phyloP scores from a whole-genome alignment of 2,329 filamentous ascomycete species.

The Plectosphaerella sp. region DNA sequence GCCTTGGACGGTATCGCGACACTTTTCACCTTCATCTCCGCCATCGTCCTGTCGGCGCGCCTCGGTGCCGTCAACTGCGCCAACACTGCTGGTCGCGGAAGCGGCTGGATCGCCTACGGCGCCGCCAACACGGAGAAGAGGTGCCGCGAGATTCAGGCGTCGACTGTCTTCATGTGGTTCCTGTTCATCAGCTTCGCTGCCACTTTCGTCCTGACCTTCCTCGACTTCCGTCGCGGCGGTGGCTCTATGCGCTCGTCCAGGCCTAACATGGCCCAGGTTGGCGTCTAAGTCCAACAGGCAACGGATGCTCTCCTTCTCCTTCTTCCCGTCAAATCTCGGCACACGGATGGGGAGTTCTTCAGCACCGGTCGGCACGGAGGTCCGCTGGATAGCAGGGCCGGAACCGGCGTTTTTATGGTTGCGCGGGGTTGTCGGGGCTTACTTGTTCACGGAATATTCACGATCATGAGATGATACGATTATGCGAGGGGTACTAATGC shows the following conservation, averaged over 20 bases:
- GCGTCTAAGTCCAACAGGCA: conserved; percentile 29
- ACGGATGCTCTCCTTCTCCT: not conserved
- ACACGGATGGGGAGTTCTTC: too few species aligned
- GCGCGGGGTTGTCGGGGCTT: too few species aligned
- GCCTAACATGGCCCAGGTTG: conserved; percentile 55
- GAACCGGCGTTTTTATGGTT: too few species aligned
- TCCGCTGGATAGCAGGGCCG: too few species aligned
- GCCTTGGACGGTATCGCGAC: conserved; percentile 54
- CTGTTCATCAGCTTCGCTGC: conserved; percentile 60
- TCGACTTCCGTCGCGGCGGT: conserved; percentile 44
- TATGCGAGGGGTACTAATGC: too few species aligned
- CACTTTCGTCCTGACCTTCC: conserved; percentile 50
- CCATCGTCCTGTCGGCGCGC: conserved; percentile 66
- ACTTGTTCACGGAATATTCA: too few species aligned
- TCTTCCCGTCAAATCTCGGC: not conserved
- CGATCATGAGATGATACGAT: too few species aligned
- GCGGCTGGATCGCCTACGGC: conserved; percentile 59
- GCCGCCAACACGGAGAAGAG: conserved; percentile 55
- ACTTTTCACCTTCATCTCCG: conserved; percentile 67
- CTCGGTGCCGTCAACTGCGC: conserved; percentile 66
- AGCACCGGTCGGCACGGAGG: too few species aligned
- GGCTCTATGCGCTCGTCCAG: conserved; percentile 37
- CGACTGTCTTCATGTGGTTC: conserved; percentile 76
- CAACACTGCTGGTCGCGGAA: conserved; percentile 27
- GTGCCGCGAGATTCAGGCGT: conserved; percentile 72